These are phyloP conservation scores for Cantharellus anzutake DNA, from an alignment of 768 basidiomycete genomes.

Conservation along the genomic window DNA sequence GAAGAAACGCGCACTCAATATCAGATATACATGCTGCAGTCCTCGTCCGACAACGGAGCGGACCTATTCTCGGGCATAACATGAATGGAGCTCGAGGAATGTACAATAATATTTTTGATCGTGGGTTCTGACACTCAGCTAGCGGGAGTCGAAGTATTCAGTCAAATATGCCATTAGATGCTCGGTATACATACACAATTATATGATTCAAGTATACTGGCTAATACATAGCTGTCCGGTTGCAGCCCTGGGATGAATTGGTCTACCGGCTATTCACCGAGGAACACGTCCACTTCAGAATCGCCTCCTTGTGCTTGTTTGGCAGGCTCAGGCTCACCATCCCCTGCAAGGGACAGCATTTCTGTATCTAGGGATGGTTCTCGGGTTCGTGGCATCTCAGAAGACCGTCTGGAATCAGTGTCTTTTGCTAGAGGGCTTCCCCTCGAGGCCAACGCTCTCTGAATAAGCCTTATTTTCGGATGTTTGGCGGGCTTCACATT, in stretches of 20 bases:
- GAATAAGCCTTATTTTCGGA: neutral
- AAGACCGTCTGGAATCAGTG: neutral
- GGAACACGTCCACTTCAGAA: neutral
- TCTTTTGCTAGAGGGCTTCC: neutral
- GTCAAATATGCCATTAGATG: too few relatives aligned
- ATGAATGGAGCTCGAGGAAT: too few relatives aligned
- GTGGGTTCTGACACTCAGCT: too few relatives aligned
- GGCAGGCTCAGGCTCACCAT: neutral
- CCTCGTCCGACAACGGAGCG: too few relatives aligned
- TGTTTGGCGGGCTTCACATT: neutral
- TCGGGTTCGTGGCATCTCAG: neutral
- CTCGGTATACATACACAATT: neutral
- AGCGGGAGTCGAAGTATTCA: too few relatives aligned
- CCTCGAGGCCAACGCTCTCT: neutral
- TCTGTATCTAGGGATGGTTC: neutral
- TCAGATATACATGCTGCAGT: too few relatives aligned
- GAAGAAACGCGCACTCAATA: too few relatives aligned
- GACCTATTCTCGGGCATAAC: too few relatives aligned
- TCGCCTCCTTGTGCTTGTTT: neutral
- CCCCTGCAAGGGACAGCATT: neutral
- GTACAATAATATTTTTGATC: too few relatives aligned
- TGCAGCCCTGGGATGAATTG: neutral
- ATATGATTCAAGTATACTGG: neutral
- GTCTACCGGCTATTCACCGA: neutral
- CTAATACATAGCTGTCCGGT: too few relatives aligned